phyloP scores from a whole-genome alignment of 768 basidiomycete species.

The Mycena maculata region DNA sequence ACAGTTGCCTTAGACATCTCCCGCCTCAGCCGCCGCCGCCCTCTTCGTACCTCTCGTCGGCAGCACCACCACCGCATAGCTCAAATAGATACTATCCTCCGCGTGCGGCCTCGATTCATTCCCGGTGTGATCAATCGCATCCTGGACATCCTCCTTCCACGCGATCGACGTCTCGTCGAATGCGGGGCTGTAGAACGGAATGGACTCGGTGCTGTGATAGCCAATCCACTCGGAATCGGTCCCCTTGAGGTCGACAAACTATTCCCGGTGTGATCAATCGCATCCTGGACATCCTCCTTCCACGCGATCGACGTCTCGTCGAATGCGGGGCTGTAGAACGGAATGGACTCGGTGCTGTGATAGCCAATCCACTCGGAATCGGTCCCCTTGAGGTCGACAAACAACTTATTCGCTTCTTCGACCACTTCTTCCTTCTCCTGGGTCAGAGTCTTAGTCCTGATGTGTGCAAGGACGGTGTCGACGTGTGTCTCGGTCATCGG shows the following conservation, averaged over 20 bases:
- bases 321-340: constrained; percentile 14
- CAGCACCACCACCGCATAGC: constrained; percentile 19
- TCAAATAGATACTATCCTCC: constrained; percentile 22
- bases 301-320: not conserved
- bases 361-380: constrained; percentile 19
- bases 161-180: not conserved
- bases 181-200: constrained; percentile 13
- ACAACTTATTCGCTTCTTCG: not conserved
- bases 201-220: not conserved
- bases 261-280: not conserved
- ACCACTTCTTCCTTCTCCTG: not conserved
- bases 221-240: constrained; percentile 21
- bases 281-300: constrained; percentile 5
- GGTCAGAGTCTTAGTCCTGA: not conserved
- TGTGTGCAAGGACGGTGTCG: constrained; percentile 24
- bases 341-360: not conserved
- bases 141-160: constrained; percentile 6
- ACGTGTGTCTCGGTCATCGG: constrained; percentile 39
- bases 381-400: constrained; percentile 22
- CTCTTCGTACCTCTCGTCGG: constrained; percentile 7
- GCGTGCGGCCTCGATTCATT: constrained; percentile 18
- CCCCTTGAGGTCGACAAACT: constrained; percentile 21
- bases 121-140: constrained; percentile 10
- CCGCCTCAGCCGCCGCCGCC: constrained; percentile 5
- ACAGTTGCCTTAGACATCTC: not conserved